Evolutionary conservation across 768 basidiomycete genomes (phyloP).

Genomic region (Auricularia auricula-judae): DNA sequence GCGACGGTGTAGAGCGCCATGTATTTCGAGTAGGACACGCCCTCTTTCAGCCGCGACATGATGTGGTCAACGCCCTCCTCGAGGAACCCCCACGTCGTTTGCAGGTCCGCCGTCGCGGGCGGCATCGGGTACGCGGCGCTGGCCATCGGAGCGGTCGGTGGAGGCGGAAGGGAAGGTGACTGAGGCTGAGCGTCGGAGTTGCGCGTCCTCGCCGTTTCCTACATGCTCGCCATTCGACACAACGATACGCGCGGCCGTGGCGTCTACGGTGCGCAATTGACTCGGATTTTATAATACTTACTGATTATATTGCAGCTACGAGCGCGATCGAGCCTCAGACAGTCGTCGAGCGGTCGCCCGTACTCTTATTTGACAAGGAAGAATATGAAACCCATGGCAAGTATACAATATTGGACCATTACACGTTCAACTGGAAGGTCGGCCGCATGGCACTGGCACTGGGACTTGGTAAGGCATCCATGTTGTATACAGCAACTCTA

Average conservation of each 20-base stretch:
- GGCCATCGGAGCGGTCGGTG: too few species aligned
- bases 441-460: conserved; percentile 68
- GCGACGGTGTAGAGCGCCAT: conserved; percentile 85
- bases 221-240: neutral
- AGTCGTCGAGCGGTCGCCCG: conserved; percentile 76
- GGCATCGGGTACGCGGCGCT: conserved; percentile 1
- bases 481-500: too few species aligned
- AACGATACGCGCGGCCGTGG: conserved; percentile 32
- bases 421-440: conserved; percentile 67
- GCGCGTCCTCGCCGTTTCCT: neutral
- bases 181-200: too few species aligned
- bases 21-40: conserved; percentile 82
- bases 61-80: conserved; percentile 60
- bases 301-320: conserved; percentile 27
- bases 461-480: conserved; percentile 46
- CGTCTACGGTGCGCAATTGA: conserved; percentile 42
- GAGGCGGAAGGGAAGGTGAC: too few species aligned
- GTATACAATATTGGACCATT: conserved; percentile 59
- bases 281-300: neutral
- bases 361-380: conserved; percentile 57
- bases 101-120: neutral
- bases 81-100: conserved; percentile 28
- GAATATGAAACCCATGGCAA: conserved; percentile 60
- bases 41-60: conserved; percentile 83
- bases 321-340: conserved; percentile 46